Base-by-base conservation (phyloP, 2,329 filamentous ascomycete species). In the Paracoccidioides lutzii region DNA sequence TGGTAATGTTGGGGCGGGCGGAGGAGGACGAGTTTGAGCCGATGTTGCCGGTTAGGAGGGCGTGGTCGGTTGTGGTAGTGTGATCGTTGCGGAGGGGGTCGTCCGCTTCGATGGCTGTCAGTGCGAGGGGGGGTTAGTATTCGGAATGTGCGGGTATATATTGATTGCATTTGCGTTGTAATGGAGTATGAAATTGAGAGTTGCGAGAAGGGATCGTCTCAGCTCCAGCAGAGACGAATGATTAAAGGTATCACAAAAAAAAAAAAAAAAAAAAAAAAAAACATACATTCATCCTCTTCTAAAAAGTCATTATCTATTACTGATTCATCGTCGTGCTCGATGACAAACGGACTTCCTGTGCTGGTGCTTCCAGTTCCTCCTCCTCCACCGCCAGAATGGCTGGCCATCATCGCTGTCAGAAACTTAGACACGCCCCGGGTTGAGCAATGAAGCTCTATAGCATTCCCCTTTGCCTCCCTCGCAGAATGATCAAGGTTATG, bases 11-110 rank as follows among this genome's bases (percentile, higher is more conserved):
- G 41, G 30, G 32, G 54, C 51, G 41, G 46, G 52, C 55, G 28
- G 52, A 45, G 33, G 35, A 12, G 35, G 53, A 49, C 35, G 44
- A 45, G 5, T 42, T 38, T 42, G 32, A 38, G 12, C 43, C 35
- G 28, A 95, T 95, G 74, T 88, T 91, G 70, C 90, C 90, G 49
- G 87, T 86, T 61, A 95, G 78, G 55, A 89, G 88, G 52, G 88
- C 82, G 63, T 85, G 84, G 67, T 90, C 85, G 60, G 86, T 83
- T 57, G 78, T 78, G 51, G 73, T 22, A 2, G 22, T 22, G 22
- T 22, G 46, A 10, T 35, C 46, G 33, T 50, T 75, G 61, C 78
- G 76, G 61, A 93, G 78, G 43, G 90, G 90, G 72, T 96, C 90
- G 67, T 96, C 90, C 66, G 95, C 89, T 70, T 96, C 90, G 66